A percentile compares a stretch with the other conserved stretches of the same genome.
These are phyloP conservation scores for Salix viminalis DNA, from an alignment of 345 rosid species.

Conservation along the genomic window DNA sequence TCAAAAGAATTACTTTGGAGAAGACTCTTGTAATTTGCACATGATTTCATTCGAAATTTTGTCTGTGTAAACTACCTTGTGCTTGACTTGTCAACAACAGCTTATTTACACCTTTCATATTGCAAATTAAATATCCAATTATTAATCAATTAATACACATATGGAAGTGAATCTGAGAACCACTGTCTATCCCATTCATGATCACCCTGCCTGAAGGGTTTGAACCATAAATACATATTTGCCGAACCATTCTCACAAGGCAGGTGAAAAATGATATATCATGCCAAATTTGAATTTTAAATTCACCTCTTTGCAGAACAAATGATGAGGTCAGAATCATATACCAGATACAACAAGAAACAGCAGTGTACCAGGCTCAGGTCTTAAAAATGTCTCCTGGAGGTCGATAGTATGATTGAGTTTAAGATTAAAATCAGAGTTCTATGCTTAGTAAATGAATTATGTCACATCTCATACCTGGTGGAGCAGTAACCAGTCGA, in stretches of 20 bases:
- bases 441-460: neutral
- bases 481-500: constrained; percentile 93
- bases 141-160: neutral
- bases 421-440: neutral
- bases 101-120: neutral
- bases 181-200: neutral
- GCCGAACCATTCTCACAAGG: neutral
- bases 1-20: neutral
- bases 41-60: neutral
- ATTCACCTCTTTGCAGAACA: too few relatives aligned
- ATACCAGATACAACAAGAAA: neutral
- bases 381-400: neutral
- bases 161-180: neutral
- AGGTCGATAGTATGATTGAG: neutral
- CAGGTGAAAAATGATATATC: too few relatives aligned
- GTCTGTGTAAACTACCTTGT: neutral
- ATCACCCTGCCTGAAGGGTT: neutral
- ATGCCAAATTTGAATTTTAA: too few relatives aligned
- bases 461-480: constrained; percentile 45
- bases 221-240: neutral
- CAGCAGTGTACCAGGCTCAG: neutral
- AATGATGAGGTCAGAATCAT: too few relatives aligned
- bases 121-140: neutral
- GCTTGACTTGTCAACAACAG: neutral
- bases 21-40: neutral